Conservation (phyloP, 768 basidiomycete genomes). For the button mushroom (Agaricus bisporus) region DNA sequence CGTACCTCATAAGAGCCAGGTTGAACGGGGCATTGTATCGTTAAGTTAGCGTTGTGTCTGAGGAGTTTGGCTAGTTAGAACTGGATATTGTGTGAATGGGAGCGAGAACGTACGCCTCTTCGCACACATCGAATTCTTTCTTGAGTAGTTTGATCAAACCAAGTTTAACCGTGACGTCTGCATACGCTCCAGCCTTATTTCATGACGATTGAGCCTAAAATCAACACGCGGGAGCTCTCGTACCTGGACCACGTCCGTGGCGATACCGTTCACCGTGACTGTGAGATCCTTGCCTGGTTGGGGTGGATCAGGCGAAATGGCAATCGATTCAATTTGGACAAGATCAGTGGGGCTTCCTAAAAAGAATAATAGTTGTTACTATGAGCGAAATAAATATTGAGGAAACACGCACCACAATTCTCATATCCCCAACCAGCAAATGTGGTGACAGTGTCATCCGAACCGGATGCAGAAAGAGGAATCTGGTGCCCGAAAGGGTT, state of each 20-base stretch:
- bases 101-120: conserved; percentile 77
- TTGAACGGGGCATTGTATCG: conserved; percentile 79
- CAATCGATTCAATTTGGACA: conserved; percentile 65
- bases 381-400: not conserved
- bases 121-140: conserved; percentile 83
- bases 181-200: conserved; percentile 80
- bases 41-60: conserved; percentile 70
- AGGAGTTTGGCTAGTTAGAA: not conserved
- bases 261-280: conserved; percentile 67
- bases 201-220: not conserved
- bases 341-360: conserved; percentile 40
- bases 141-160: conserved; percentile 84
- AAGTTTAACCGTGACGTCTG: conserved; percentile 85
- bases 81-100: not conserved
- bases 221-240: not conserved
- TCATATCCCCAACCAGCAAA: conserved; percentile 47
- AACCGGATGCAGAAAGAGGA: conserved; percentile 15
- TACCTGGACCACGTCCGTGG: conserved; percentile 60
- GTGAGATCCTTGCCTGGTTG: conserved; percentile 81
- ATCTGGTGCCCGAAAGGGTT: not conserved
- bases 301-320: conserved; percentile 82
- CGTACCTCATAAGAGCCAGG: conserved; percentile 60
- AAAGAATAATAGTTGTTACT: conserved; percentile 7
- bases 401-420: conserved; percentile 60
- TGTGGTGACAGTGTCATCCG: not conserved